Conservation (phyloP, 352 stramenopile genomes). For the Blastocystis sp. region DNA sequence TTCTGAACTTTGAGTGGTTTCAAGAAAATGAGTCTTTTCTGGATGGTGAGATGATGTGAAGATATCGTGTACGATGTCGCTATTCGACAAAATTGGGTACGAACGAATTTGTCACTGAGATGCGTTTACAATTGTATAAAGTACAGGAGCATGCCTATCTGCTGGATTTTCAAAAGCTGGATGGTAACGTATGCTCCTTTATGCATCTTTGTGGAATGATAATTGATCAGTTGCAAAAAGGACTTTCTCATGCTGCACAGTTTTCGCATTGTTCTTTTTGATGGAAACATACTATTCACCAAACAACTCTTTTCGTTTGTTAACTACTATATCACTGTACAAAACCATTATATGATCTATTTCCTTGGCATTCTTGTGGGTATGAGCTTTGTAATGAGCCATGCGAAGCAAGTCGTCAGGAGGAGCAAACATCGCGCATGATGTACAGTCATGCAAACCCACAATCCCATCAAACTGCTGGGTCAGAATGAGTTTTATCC, state of each 20-base stretch:
- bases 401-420: neutral
- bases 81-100: neutral
- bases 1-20: constrained; percentile 92
- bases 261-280: neutral
- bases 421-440: neutral
- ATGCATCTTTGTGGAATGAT: constrained; percentile 97
- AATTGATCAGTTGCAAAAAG: constrained; percentile 85
- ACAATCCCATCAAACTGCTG: neutral
- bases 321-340: neutral
- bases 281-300: neutral
- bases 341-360: neutral
- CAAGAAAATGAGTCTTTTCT: constrained; percentile 64
- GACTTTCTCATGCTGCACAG: neutral
- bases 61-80: constrained; percentile 56
- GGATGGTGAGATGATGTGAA: neutral
- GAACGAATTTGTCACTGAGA: constrained; percentile 41
- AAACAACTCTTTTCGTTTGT: neutral
- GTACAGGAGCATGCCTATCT: constrained; percentile 97
- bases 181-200: constrained; percentile 95
- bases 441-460: neutral
- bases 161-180: constrained; percentile 90
- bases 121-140: constrained; percentile 65
- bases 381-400: neutral
- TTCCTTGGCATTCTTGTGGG: neutral
- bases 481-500: neutral